Base-by-base conservation (phyloP, 2,329 filamentous ascomycete genomes). In the Teratosphaeria zuluensis region DNA sequence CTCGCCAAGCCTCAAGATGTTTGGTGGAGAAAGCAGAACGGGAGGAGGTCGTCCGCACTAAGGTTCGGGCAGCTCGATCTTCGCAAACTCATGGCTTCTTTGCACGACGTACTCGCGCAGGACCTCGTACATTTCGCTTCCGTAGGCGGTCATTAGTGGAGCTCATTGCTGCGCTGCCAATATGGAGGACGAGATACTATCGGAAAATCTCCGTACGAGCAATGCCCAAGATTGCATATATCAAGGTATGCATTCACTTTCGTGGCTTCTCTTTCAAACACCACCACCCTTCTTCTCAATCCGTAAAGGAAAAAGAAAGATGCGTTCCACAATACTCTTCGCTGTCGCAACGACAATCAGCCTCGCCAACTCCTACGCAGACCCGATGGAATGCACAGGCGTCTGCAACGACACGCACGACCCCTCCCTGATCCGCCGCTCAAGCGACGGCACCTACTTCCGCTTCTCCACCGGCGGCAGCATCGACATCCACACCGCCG, bases 401-500 rank as follows among this genome's bases (percentile, higher is more conserved):
- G 62, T 65, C 12, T 78, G 76, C 66, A 71, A 59, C 54, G 77
- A 78, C 58, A 70, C 74, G 6, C 79, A 81, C 60, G 80, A 82
- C 59, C 80, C 80, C 0, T 69, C 74, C 1, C 62, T 81, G 46
- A 78, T 81, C 62, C 73, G 72, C 5, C 75, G 78, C 59, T 67
- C 69, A 31, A 68, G 73, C 1, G 79, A 82, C 64, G 76, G 78
- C 16, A 77, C 64, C 0, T 82, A 82, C 66, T 82, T 77, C 66
- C 77, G 79, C 9, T 82, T 82, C 65, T 79, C 78, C 0, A 82
- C 80, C 0, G 78, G 78, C 24, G 75, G 76, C 28, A 73, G 76
- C 55, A 78, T 83, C 33, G 73, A 76, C 1, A 76, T 81, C 53
- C 75, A 78, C 54, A 78, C 74, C n/a, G 74, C 80, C 1, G 72